Evolutionary conservation across 257 asterid genomes (phyloP), one percentile per base, ranked within the genome.

Genomic region (Penstemon eatonii): DNA sequence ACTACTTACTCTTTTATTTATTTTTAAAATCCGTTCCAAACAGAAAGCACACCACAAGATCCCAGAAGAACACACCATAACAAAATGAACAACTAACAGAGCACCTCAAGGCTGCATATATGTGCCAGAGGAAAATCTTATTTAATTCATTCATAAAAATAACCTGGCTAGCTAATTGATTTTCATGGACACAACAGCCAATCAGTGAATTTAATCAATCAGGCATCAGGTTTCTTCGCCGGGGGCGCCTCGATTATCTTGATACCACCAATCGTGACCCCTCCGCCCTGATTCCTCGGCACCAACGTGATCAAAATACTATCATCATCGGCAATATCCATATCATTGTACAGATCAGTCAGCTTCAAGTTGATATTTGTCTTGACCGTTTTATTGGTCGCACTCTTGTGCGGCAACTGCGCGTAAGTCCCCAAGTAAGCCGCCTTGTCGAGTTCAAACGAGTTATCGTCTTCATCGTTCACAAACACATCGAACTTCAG

Each of bases 251-350:
- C 75, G 9, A 77, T 72, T 60, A 87, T 82, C 87, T 79, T 80
- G 62, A 82, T 78, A 7, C 81, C 82, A n/a, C 83, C 87, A 74
- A 87, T 74, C 46, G 84, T 77, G 8, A 82, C 79, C 0, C 72
- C 82, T 6, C 70, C 78, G 0, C 87, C 80, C 25, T 75, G 72
- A 62, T 53, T 66, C 53, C 76, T 71, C 37, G 94, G 90, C 60
- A 81, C 94, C 60, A 84, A 42, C 12, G 84, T 85, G 37, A 87
- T 89, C 25, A 80, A 57, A 3, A 87, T 62, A 7, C 66, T 18
- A 0, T 87, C 87, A 33, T 87, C 94, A 7, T 79, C 87, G 0
- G 67, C 95, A 11, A 80, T 63, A n/a, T 79, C 87, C 87, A 87
- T 77, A 5, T 83, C 95, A 18, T 87, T 86, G 57, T 85, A 73